phyloP scores from a whole-genome alignment of 345 rosid genomes.

The Pistacia integerrima region DNA sequence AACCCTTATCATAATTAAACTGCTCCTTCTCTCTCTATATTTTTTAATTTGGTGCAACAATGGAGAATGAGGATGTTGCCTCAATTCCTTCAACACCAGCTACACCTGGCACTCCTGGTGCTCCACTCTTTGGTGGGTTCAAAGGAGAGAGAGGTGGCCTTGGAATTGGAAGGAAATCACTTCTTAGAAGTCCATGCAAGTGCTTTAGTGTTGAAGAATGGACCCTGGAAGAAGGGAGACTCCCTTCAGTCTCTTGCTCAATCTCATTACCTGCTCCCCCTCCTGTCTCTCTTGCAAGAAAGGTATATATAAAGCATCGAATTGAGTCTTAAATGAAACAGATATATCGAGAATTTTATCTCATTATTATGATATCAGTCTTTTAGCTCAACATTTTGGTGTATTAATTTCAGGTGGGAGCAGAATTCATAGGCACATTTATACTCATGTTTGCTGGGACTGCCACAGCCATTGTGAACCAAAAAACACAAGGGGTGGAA shows the following conservation, averaged over 20 bases:
- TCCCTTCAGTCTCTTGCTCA: constrained; percentile 68
- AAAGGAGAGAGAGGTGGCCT: constrained; percentile 38
- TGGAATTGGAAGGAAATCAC: constrained; percentile 51
- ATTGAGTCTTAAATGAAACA: neutral
- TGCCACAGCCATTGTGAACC: constrained; percentile 83
- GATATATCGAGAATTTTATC: neutral
- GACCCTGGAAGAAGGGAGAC: constrained; percentile 72
- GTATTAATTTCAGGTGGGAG: constrained; percentile 59
- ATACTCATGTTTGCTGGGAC: constrained; percentile 79
- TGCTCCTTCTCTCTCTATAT: neutral
- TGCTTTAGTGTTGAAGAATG: constrained; percentile 74
- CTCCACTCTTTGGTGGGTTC: constrained; percentile 56
- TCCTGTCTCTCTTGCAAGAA: constrained; percentile 67
- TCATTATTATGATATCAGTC: too few species aligned
- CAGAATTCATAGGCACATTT: constrained; percentile 83
- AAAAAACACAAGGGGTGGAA: constrained; percentile 70
- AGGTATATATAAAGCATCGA: constrained; percentile 34
- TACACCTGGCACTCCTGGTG: constrained; percentile 73
- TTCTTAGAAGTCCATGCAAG: constrained; percentile 50
- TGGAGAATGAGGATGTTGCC: constrained; percentile 63
- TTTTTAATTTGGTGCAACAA: neutral
- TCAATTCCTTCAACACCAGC: constrained; percentile 77
- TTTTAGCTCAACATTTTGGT: neutral
- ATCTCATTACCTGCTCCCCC: constrained; percentile 55
- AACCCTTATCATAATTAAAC: neutral